These are phyloP conservation scores for Cymodocea nodosa DNA, from an alignment of 116 monocot species.

Conservation along the genomic window DNA sequence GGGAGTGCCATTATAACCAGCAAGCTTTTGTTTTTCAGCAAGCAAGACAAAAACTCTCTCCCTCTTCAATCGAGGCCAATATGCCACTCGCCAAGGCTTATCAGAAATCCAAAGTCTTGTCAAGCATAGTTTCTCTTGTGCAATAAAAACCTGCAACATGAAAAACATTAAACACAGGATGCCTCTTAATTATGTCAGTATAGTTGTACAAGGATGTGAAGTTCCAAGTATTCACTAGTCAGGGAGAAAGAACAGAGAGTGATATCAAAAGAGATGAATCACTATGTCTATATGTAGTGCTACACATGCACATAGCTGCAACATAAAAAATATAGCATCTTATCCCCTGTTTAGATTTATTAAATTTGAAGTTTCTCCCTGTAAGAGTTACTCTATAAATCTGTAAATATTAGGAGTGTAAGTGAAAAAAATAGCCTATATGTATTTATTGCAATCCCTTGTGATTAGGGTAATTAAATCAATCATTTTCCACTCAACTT, in stretches of 20 bases:
- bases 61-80: conserved; percentile 40
- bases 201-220: background rate
- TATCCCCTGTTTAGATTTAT: too few relatives aligned
- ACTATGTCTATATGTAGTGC: too few relatives aligned
- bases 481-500: too few relatives aligned
- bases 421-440: too few relatives aligned
- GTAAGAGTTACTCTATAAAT: too few relatives aligned
- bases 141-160: conserved; percentile 57
- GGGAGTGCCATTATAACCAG: conserved; percentile 28
- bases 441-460: too few relatives aligned
- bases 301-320: background rate
- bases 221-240: too few relatives aligned
- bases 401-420: too few relatives aligned
- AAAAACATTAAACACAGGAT: background rate
- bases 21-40: conserved; percentile 29
- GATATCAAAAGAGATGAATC: too few relatives aligned
- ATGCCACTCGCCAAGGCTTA: conserved; percentile 55
- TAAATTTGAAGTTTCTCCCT: too few relatives aligned
- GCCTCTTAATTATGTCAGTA: background rate
- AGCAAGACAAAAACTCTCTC: conserved; percentile 58
- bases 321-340: background rate
- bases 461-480: too few relatives aligned
- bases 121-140: conserved; percentile 70
- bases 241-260: too few relatives aligned
- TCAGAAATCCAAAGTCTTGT: conserved; percentile 66